phyloP scores from a whole-genome alignment of 2,329 filamentous ascomycete genomes.

The Colletotrichum theobromicola region DNA sequence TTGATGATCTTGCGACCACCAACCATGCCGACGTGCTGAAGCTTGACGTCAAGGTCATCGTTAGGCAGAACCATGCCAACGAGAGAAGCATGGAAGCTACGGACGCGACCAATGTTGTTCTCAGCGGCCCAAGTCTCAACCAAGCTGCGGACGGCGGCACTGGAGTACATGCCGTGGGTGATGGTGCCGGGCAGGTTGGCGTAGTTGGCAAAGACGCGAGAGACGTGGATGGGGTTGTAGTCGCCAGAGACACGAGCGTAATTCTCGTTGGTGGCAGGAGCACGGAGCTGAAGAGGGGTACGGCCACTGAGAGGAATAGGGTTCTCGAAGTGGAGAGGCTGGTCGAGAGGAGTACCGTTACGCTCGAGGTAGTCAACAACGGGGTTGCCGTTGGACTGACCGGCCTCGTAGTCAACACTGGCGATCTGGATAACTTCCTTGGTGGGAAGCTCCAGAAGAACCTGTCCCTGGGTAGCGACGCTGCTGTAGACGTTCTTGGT shows the following conservation, averaged over 20 bases:
- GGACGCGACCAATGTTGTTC: constrained; percentile 96
- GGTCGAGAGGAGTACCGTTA: constrained; percentile 89
- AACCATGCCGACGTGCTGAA: constrained; percentile 98
- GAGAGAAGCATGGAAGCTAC: constrained; percentile 94
- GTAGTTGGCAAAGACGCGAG: constrained; percentile 93
- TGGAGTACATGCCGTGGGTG: constrained; percentile 99
- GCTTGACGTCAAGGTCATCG: constrained; percentile 91
- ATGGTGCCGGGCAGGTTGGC: constrained; percentile 96
- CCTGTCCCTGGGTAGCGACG: constrained; percentile 90
- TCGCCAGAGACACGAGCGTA: constrained; percentile 98
- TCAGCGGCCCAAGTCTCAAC: constrained; percentile 99
- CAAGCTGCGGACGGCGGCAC: constrained; percentile 91
- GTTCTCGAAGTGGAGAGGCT: constrained; percentile 97
- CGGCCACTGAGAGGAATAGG: constrained; percentile 94
- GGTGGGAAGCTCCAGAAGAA: constrained; percentile 90
- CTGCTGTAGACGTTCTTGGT: constrained; percentile 90
- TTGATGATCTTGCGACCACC: constrained; percentile 99
- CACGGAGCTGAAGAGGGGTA: constrained; percentile 84
- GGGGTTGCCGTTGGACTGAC: constrained; percentile 91
- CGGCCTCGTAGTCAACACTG: constrained; percentile 95
- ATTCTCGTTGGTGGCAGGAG: constrained; percentile 95
- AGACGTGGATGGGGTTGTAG: constrained; percentile 99
- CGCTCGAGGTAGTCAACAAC: constrained; percentile 96
- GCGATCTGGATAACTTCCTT: constrained; percentile 98
- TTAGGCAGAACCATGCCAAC: constrained; percentile 99